Conservation (phyloP, 2,329 filamentous ascomycete species). For the Penicillium sp. region DNA sequence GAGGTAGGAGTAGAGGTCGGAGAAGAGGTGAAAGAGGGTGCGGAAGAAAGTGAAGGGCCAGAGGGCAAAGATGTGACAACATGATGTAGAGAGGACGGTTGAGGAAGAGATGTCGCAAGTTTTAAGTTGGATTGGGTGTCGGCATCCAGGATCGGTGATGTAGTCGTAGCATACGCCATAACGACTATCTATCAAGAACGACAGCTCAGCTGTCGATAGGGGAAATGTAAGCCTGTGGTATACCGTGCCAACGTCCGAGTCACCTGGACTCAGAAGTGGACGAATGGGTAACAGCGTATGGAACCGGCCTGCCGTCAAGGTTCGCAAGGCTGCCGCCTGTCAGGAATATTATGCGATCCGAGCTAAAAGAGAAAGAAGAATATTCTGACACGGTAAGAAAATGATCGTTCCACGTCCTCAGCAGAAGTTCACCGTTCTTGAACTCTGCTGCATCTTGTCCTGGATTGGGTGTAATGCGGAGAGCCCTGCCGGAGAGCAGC, state of each 20-base stretch:
- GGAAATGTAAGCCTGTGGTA: slow-evolving; percentile 28
- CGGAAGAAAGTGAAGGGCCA: slow-evolving; percentile 27
- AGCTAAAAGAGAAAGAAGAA: slow-evolving; percentile 32
- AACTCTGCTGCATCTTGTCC: slow-evolving; percentile 49
- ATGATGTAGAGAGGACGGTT: slow-evolving; percentile 38
- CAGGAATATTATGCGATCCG: slow-evolving; percentile 33
- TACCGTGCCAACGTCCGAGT: slow-evolving; percentile 38
- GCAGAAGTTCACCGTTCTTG: slow-evolving; percentile 41
- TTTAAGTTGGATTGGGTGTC: slow-evolving; percentile 39
- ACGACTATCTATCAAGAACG: slow-evolving; percentile 31
- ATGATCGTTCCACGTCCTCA: slow-evolving; percentile 41
- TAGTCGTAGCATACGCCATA: slow-evolving; percentile 42
- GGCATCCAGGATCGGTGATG: slow-evolving; percentile 39
- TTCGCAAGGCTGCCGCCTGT: slow-evolving; percentile 25
- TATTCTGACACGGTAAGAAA: slow-evolving; percentile 32
- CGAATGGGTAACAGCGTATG: slow-evolving; percentile 34
- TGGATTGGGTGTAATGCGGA: slow-evolving; percentile 41
- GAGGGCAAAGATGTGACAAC: slow-evolving; percentile 34
- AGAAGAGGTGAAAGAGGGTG: slow-evolving; percentile 33
- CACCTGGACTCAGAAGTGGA: slow-evolving; percentile 41
- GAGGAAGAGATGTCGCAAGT: slow-evolving; percentile 33
- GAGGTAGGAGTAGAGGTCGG: slow-evolving; percentile 34
- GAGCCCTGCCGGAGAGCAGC: slow-evolving; percentile 45
- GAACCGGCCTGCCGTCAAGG: slow-evolving; percentile 31
- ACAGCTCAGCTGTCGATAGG: slow-evolving; percentile 34